Conservation (phyloP, 2,329 filamentous ascomycete genomes). For the Remersonia thermophila region DNA sequence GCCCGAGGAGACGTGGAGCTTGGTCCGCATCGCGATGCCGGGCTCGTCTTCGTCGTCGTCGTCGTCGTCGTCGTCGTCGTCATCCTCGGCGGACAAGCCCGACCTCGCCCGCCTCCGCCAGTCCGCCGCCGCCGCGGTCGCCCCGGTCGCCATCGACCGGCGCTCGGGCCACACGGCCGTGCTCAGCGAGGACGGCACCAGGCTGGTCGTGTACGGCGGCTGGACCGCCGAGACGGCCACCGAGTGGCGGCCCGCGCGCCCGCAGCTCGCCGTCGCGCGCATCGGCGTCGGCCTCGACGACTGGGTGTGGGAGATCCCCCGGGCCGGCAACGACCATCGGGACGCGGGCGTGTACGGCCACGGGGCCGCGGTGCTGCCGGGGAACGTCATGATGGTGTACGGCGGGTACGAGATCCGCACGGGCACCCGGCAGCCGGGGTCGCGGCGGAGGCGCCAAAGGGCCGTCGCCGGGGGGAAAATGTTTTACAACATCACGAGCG, state of each 20-base stretch:
- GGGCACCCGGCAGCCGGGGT: conserved; percentile 1
- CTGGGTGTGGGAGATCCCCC: conserved; percentile 60
- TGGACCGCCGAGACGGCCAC: conserved; percentile 77
- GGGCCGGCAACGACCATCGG: conserved; percentile 27
- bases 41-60: no score
- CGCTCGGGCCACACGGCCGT: conserved; percentile 83
- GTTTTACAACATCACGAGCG: conserved; percentile 47
- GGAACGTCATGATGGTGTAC: conserved; percentile 56
- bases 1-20: conserved; percentile 78
- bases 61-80: no score
- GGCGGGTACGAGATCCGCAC: conserved; percentile 47
- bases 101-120: neutral
- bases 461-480: conserved; percentile 18
- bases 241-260: conserved; percentile 40
- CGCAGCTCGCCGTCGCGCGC: conserved; percentile 67
- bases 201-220: conserved; percentile 72
- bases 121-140: neutral
- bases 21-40: conserved; percentile 50
- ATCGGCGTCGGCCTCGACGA: conserved; percentile 63
- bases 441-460: conserved; percentile 23
- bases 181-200: conserved; percentile 62
- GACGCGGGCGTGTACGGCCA: conserved; percentile 47
- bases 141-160: conserved; percentile 46
- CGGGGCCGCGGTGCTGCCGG: conserved; percentile 49
- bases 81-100: no score